A percentile compares a stretch with the other conserved stretches of the same genome.
phyloP scores from a whole-genome alignment of 257 asterid species.

The Lantana camara region DNA sequence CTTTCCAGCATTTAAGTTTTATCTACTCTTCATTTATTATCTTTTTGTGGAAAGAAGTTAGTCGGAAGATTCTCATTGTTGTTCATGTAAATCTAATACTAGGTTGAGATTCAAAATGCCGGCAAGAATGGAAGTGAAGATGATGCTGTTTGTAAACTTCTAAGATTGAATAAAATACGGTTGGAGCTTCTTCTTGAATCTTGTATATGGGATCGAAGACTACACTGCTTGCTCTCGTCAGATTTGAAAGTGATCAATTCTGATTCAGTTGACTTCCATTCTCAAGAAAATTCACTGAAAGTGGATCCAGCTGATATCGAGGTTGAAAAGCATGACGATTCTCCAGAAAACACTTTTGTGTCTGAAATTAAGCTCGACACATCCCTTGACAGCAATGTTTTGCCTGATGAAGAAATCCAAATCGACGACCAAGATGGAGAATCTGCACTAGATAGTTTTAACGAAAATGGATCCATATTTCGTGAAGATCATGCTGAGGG shows the following conservation, averaged over 20 bases:
- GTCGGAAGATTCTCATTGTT: slow-evolving; percentile 21
- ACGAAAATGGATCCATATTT: slow-evolving; percentile 37
- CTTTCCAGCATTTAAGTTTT: neutral
- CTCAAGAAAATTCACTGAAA: slow-evolving; percentile 13
- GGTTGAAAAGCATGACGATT: slow-evolving; percentile 38
- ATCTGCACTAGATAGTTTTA: slow-evolving; percentile 24
- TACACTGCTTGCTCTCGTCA: slow-evolving; percentile 65
- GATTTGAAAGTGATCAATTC: slow-evolving; percentile 37
- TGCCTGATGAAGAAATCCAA: slow-evolving; percentile 47
- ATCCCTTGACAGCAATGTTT: slow-evolving; percentile 31
- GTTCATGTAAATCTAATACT: slow-evolving; percentile 27
- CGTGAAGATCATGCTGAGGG: slow-evolving; percentile 40
- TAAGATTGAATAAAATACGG: slow-evolving; percentile 67
- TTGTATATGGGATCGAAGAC: slow-evolving; percentile 81
- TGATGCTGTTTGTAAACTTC: slow-evolving; percentile 46
- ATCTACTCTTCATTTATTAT: neutral
- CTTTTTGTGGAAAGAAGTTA: neutral
- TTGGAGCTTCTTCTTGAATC: slow-evolving; percentile 76
- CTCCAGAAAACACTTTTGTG: slow-evolving; percentile 25
- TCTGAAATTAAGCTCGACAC: slow-evolving; percentile 38
- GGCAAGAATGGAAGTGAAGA: slow-evolving; percentile 47
- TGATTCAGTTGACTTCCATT: slow-evolving; percentile 27
- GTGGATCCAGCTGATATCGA: slow-evolving; percentile 34
- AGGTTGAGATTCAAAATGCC: slow-evolving; percentile 65
- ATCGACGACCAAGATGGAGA: slow-evolving; percentile 46